Evolutionary conservation across 106 monocot genomes (phyloP).

Genomic region (Acorus calamus): DNA sequence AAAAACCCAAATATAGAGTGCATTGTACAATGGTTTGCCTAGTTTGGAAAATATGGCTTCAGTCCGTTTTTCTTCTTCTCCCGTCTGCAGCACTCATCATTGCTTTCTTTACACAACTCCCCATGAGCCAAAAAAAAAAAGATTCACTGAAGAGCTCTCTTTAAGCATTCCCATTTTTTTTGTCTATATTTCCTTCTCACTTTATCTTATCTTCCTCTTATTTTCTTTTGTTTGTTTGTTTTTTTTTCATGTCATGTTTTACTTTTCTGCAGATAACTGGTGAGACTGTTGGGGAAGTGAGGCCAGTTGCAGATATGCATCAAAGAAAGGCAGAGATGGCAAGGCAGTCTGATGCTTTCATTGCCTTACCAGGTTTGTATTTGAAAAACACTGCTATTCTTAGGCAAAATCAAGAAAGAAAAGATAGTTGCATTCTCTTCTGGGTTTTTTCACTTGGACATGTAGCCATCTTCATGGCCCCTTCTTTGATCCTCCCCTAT

Average conservation of each 20-base stretch:
- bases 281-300: slow-evolving; percentile 69
- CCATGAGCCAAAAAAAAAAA: too few species aligned
- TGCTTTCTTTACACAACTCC: not conserved
- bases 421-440: not conserved
- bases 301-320: slow-evolving; percentile 75
- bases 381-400: not conserved
- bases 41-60: too few species aligned
- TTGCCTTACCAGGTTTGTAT: slow-evolving; percentile 63
- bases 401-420: slow-evolving; percentile 8
- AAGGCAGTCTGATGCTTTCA: slow-evolving; percentile 64
- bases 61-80: not conserved
- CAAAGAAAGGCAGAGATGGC: slow-evolving; percentile 85
- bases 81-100: slow-evolving; percentile 13
- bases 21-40: too few species aligned
- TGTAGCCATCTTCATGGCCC: too few species aligned
- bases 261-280: slow-evolving; percentile 56
- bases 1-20: too few species aligned
- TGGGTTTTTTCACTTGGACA: too few species aligned
- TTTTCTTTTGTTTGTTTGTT: not conserved
- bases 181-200: too few species aligned
- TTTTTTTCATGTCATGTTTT: not conserved
- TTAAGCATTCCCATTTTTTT: too few species aligned
- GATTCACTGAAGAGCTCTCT: too few species aligned
- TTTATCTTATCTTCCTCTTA: too few species aligned
- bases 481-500: too few species aligned